Conservation (phyloP, 192 early-diverging fungal species). For the Coemansia sp. region DNA sequence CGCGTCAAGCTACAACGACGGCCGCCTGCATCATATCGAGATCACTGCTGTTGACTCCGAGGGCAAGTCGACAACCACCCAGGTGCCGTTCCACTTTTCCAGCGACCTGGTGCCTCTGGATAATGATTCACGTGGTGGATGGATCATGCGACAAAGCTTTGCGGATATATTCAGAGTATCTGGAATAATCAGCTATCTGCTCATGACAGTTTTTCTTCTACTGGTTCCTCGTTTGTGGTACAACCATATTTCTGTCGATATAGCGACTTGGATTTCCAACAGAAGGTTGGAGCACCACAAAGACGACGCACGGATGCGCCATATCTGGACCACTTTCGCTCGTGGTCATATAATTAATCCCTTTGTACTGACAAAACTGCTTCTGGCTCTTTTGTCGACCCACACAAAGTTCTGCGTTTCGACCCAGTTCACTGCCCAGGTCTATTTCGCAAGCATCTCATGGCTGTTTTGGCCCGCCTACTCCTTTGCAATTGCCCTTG, state of each 20-base stretch:
- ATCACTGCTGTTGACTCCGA: conserved; percentile 62
- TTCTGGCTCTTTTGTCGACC: conserved; percentile 25
- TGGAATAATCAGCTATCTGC: conserved; percentile 36
- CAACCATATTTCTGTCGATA: conserved; percentile 3
- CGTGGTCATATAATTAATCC: conserved; percentile 16
- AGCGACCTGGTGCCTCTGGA: conserved; percentile 56
- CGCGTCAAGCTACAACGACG: conserved; percentile 67
- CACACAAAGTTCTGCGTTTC: conserved; percentile 48
- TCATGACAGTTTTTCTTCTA: conserved; percentile 44
- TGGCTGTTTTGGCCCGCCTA: conserved; percentile 62
- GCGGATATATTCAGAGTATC: conserved; percentile 55
- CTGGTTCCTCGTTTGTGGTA: conserved; percentile 25
- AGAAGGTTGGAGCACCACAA: conserved; percentile 28
- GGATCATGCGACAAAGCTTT: conserved; percentile 67
- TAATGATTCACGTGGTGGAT: conserved; percentile 69
- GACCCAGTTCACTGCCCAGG: conserved; percentile 52
- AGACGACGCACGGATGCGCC: conserved; percentile 18
- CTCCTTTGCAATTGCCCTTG: conserved; percentile 45
- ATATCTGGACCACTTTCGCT: conserved; percentile 11
- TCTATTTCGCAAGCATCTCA: conserved; percentile 31
- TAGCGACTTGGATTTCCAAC: conserved; percentile 16
- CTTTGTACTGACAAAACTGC: conserved; percentile 17
- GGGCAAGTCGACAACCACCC: conserved; percentile 54
- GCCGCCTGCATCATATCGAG: conserved; percentile 59
- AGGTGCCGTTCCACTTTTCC: conserved; percentile 69